Evolutionary conservation across 257 asterid species (phyloP), one percentile per base, ranked within the genome.

Genomic region (Schizonepeta tenuifolia): DNA sequence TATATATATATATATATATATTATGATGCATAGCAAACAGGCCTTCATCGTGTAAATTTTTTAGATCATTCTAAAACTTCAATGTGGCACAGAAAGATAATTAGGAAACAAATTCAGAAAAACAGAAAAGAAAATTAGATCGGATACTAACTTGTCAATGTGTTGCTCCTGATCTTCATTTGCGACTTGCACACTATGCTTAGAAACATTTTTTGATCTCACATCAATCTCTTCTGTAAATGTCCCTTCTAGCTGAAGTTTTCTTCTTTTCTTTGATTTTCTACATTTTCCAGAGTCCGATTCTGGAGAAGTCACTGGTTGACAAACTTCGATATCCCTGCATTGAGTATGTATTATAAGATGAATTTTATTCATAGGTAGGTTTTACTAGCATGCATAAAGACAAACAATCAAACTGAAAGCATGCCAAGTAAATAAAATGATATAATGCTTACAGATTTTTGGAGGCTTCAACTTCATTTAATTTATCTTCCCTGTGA

Each of bases 261-360:
- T 89, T 76, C 73, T 83, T 84, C 81, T 86, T 86, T 83, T 91
- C 85, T 93, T 91, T 58, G 73, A 77, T 65, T 77, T 78, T 62
- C 68, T 79, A 71, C 82, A 63, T 58, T 72, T 65, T 65, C 31
- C 85, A 41, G 86, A 65, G 71, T 73, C 78, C 36, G 44, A 53
- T 46, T 87, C 84, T 50, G 72, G 80, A 50, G 73, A 67, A 41
- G 78, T 54, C 31, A 38, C 73, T 56, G 44, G 59, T 26, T 17
- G 13, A 71, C 49, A 38, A 63, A 55, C 78, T 70, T 66, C 81
- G 38, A 9, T 24, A 54, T 81, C 81, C 87, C 93, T 86, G 91
- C 43, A 65, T 64, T 21, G 43, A 44, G 65, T 15, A 57, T 13
- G 73, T 35, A 38, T 59, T 38, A 44, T 44, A 47, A 51, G 74